These are phyloP conservation scores for Tricholoma sp. DNA, from an alignment of 768 basidiomycete genomes.

Conservation along the genomic window DNA sequence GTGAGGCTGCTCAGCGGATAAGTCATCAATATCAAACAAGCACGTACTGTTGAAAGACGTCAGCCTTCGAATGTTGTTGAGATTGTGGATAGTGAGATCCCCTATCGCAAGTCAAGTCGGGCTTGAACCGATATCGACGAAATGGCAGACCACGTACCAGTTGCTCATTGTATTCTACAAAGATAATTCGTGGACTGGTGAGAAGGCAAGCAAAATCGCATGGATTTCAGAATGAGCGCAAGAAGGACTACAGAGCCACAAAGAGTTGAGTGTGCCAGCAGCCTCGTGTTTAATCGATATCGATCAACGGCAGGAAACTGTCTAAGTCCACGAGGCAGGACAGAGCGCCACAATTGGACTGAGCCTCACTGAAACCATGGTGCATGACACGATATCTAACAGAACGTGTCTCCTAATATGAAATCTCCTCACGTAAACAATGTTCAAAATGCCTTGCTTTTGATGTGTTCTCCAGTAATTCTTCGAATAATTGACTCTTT, in stretches of 20 bases:
- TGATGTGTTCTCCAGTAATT: neutral
- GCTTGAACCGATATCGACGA: neutral
- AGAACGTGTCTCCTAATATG: neutral
- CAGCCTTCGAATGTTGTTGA: neutral
- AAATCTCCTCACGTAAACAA: neutral
- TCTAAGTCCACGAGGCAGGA: neutral
- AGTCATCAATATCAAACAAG: neutral
- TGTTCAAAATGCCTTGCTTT: neutral
- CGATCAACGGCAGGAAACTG: neutral
- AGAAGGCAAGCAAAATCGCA: neutral
- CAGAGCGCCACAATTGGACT: neutral
- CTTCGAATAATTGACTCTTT: neutral
- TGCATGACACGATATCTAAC: neutral
- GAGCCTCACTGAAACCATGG: neutral
- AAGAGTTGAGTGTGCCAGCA: neutral
- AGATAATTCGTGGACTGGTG: neutral
- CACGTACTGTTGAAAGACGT: neutral
- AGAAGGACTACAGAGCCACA: neutral
- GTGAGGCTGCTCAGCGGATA: neutral
- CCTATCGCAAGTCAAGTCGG: neutral
- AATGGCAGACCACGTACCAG: neutral
- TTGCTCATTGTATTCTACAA: neutral
- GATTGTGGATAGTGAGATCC: neutral
- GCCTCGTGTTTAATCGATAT: constrained; percentile 2
- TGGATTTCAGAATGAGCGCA: neutral